These are phyloP conservation scores for Pestalotiopsis sp. DNA, from an alignment of 2,329 filamentous ascomycete species.

Conservation along the genomic window DNA sequence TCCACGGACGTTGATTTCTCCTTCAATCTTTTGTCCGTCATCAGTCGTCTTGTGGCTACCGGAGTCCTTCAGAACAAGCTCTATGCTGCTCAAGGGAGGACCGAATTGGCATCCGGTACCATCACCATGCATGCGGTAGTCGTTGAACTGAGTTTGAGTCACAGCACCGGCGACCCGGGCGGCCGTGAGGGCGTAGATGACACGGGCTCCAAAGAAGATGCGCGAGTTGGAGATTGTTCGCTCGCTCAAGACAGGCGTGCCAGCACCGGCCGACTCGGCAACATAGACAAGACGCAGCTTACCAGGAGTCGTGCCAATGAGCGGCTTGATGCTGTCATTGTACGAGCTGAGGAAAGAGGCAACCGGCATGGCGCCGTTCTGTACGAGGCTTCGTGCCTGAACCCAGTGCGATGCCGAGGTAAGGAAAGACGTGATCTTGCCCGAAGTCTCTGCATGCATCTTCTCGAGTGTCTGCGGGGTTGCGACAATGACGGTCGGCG, in stretches of 20 bases:
- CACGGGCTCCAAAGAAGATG: slow-evolving; percentile 75
- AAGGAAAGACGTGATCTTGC: slow-evolving; percentile 62
- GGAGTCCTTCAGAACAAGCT: slow-evolving; percentile 73
- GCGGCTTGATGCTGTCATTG: slow-evolving; percentile 60
- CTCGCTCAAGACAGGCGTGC: slow-evolving; percentile 66
- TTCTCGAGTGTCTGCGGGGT: slow-evolving; percentile 73
- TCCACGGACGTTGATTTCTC: slow-evolving; percentile 73
- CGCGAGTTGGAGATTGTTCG: slow-evolving; percentile 78
- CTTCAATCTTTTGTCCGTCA: slow-evolving; percentile 50
- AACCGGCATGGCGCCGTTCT: slow-evolving; percentile 74
- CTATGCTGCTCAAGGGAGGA: slow-evolving; percentile 75
- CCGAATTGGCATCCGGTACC: slow-evolving; percentile 72
- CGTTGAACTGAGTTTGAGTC: slow-evolving; percentile 84
- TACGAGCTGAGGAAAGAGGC: slow-evolving; percentile 64
- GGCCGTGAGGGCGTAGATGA: slow-evolving; percentile 84
- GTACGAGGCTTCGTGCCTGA: slow-evolving; percentile 68
- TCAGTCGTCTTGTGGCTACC: slow-evolving; percentile 64
- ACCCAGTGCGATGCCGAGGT: slow-evolving; percentile 71
- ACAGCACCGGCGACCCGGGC: slow-evolving; percentile 85
- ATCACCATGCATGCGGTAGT: slow-evolving; percentile 67
- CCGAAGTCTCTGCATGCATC: slow-evolving; percentile 64
- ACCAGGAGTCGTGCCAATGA: slow-evolving; percentile 64
- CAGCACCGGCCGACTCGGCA: slow-evolving; percentile 70
- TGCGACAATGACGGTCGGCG: slow-evolving; percentile 81
- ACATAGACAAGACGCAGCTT: slow-evolving; percentile 82